These are phyloP conservation scores for Globisporangium radiosum DNA, from an alignment of 352 stramenopile genomes.

Conservation along the genomic window DNA sequence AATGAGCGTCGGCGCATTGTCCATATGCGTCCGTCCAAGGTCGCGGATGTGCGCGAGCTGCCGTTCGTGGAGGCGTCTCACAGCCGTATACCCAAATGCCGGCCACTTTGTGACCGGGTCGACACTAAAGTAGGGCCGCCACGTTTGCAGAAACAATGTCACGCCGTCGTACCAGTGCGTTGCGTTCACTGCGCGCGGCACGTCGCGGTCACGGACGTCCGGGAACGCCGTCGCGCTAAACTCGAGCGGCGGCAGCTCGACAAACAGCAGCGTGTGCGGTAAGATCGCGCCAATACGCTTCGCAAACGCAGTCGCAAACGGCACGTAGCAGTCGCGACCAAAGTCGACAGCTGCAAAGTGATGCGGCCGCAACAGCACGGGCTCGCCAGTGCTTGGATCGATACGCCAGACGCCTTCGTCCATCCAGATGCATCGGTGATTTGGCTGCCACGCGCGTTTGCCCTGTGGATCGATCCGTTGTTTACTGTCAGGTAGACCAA, in stretches of 20 bases:
- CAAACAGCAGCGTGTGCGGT: conserved; percentile 63
- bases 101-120: conserved; percentile 57
- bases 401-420: conserved; percentile 79
- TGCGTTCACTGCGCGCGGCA: conserved; percentile 73
- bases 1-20: conserved; percentile 55
- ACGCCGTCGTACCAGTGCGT: conserved; percentile 90
- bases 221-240: conserved; percentile 67
- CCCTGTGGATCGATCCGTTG: conserved; percentile 50
- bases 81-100: conserved; percentile 54
- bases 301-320: conserved; percentile 66
- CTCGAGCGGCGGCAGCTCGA: conserved; percentile 74
- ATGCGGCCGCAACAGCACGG: conserved; percentile 44
- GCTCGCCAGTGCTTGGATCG: conserved; percentile 25
- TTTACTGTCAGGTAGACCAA: conserved; percentile 35
- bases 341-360: conserved; percentile 75
- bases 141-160: conserved; percentile 76
- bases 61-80: conserved; percentile 47
- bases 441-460: conserved; percentile 61
- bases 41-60: conserved; percentile 56
- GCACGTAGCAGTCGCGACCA: conserved; percentile 75
- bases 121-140: conserved; percentile 68
- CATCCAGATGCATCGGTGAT: conserved; percentile 66
- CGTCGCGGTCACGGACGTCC: conserved; percentile 37
- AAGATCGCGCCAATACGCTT: conserved; percentile 53
- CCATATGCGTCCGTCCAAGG: conserved; percentile 46